phyloP scores from a whole-genome alignment of 1,284 basidiomycete species.

The Pseudozyma pruni region DNA sequence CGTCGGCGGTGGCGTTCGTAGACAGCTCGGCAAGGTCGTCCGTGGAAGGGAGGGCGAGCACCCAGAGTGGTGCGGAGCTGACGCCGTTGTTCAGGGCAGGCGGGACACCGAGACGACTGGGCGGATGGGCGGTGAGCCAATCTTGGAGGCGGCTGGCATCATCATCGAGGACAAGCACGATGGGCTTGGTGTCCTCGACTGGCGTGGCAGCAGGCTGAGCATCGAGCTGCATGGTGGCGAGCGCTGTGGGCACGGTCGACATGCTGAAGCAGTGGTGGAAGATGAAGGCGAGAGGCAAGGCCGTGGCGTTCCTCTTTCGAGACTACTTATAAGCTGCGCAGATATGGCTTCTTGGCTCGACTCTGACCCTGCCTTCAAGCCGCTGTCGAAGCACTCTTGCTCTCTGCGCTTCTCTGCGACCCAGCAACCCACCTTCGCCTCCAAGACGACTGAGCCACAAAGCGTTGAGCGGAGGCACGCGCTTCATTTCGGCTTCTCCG shows the following conservation, averaged over 20 bases:
- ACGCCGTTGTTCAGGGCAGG: conserved; percentile 16
- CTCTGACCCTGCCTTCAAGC: too few species aligned
- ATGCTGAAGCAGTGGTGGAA: background rate
- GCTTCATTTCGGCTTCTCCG: conserved; percentile 5
- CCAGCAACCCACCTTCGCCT: too few species aligned
- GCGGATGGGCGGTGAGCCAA: conserved; percentile 19
- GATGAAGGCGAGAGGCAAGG: too few species aligned
- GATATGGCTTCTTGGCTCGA: too few species aligned
- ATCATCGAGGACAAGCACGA: conserved; percentile 13
- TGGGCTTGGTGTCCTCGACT: conserved; percentile 2
- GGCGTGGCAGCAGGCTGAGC: background rate
- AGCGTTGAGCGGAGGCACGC: too few species aligned
- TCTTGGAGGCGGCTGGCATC: conserved; percentile 4
- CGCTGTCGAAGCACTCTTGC: too few species aligned
- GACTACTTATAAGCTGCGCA: too few species aligned
- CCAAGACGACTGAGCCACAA: too few species aligned
- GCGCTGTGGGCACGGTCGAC: background rate
- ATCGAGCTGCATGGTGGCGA: background rate
- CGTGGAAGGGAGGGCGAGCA: conserved; percentile 1
- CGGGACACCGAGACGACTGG: conserved; percentile 15
- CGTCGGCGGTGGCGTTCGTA: background rate
- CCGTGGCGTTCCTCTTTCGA: too few species aligned
- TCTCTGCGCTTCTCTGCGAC: too few species aligned
- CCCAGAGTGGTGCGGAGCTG: conserved; percentile 10
- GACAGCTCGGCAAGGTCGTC: conserved; percentile 21